phyloP scores from a whole-genome alignment of 1,284 basidiomycete genomes.

The Austropuccinia psidii region DNA sequence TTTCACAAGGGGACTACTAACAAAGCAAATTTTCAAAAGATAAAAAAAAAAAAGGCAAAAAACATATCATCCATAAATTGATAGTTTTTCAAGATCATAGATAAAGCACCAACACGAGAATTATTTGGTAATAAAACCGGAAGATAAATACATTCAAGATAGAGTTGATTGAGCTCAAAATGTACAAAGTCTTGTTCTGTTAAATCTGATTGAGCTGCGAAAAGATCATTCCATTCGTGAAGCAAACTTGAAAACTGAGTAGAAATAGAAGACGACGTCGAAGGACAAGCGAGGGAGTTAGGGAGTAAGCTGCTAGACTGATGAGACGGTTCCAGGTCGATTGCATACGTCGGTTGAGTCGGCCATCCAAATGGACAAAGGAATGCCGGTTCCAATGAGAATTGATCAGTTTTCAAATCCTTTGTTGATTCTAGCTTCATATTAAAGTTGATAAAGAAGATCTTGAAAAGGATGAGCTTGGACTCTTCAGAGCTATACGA shows the following conservation, averaged over 20 bases:
- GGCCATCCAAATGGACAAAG: conserved; percentile 34
- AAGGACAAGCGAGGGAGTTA: neutral
- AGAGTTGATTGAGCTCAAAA: neutral
- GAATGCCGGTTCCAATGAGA: conserved; percentile 19
- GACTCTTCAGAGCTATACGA: no score
- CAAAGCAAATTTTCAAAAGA: neutral
- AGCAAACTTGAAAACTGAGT: neutral
- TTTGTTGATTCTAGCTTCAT: no score
- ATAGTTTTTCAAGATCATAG: neutral
- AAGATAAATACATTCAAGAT: conserved; percentile 19
- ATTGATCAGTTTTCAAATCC: neutral
- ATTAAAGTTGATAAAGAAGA: no score
- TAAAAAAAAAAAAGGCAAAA: neutral
- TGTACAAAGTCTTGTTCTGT: neutral
- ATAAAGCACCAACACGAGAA: neutral
- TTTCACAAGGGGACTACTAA: neutral
- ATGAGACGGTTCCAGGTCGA: conserved; percentile 8
- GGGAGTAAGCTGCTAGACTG: neutral
- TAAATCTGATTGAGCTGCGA: neutral
- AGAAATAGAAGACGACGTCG: neutral
- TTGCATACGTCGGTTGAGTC: conserved; percentile 12
- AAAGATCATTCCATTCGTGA: neutral
- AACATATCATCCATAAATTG: neutral
- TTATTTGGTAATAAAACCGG: neutral
- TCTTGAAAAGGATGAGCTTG: no score